Evolutionary conservation across 345 rosid genomes (phyloP), one percentile per base, ranked within the genome.

Genomic region (Lepidium africanum): DNA sequence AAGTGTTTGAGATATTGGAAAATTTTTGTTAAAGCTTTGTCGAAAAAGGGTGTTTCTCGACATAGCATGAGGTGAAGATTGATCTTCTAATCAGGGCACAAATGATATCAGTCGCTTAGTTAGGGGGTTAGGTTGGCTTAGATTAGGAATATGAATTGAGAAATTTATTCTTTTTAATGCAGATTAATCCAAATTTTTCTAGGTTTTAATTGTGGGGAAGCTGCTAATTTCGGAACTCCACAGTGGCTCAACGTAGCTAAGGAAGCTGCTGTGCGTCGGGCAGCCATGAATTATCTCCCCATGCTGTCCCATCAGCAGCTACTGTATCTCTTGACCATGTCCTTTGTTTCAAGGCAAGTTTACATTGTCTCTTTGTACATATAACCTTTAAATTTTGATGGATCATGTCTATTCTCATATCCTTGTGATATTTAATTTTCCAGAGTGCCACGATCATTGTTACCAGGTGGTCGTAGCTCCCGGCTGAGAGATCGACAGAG

Each of bases 181-280:
- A 40, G 35, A 48, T 55, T 27, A 45, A 62, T 54, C 14, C 32
- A 36, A 56, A 59, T 4, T 62, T 53, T 25, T 47, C 6, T 55
- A 92, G 96, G 99, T 79, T 94, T 94, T 81, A 94, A 91, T 76
- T 94, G 97, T 82, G 99, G 99, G 57, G 99, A 94, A 82, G 99
- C 99, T 33, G 96, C 99, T 66, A 94, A 94, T 74, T 94, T 94
- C 81, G 97, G 96, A 65, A 94, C 99, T 71, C 91, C 99, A 25
- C 93, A 87, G 77, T 94, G 99, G 99, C 95, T 94, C 66, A 80
- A 76, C 72, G 84, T 91, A 76, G 99, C 99, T 12, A 94, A 87
- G 84, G 99, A 89, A 75, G 99, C 99, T 77, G 99, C 97, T 55
- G 89, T 94, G 33, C 97, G 99, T 5, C 83, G 99, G 79, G 99